Conservation (phyloP, 768 basidiomycete species). For the Termitomyces sp. region DNA sequence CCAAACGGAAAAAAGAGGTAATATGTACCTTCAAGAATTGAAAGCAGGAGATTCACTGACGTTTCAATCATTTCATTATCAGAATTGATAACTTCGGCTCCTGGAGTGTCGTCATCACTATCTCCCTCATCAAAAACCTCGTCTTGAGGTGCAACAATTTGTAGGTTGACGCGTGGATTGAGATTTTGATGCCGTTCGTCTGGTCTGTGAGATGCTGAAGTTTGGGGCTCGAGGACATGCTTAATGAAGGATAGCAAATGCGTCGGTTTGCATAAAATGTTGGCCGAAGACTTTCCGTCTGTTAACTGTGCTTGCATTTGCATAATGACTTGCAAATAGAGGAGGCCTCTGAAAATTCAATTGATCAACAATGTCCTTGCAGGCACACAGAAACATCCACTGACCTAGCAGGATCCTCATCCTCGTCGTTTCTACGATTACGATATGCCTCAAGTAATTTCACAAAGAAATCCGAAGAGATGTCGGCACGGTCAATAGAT, state of each 20-base stretch:
- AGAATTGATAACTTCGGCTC: constrained; percentile 32
- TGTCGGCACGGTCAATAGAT: constrained; percentile 60
- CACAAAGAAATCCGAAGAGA: constrained; percentile 73
- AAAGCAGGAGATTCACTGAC: constrained; percentile 74
- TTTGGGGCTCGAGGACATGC: constrained; percentile 59
- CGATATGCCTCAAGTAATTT: constrained; percentile 70
- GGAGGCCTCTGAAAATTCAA: constrained; percentile 46
- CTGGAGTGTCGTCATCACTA: constrained; percentile 50
- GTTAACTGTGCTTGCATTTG: constrained; percentile 75
- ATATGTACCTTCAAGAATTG: constrained; percentile 77
- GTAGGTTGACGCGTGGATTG: constrained; percentile 20
- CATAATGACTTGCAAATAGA: constrained; percentile 77
- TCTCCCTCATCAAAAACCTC: constrained; percentile 48
- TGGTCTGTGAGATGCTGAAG: constrained; percentile 22
- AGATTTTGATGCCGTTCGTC: constrained; percentile 7
- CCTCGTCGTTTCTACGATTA: constrained; percentile 30
- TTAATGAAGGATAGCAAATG: constrained; percentile 83
- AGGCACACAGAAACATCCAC: constrained; percentile 3
- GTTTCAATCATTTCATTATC: constrained; percentile 74
- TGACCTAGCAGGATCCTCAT: constrained; percentile 53
- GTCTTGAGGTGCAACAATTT: constrained; percentile 32
- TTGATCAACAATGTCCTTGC: constrained; percentile 2
- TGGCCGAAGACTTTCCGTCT: constrained; percentile 47
- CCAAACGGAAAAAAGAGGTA: background rate
- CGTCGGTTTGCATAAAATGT: constrained; percentile 58